Base-by-base conservation (phyloP, 768 basidiomycete species). In the Zangia roseola region DNA sequence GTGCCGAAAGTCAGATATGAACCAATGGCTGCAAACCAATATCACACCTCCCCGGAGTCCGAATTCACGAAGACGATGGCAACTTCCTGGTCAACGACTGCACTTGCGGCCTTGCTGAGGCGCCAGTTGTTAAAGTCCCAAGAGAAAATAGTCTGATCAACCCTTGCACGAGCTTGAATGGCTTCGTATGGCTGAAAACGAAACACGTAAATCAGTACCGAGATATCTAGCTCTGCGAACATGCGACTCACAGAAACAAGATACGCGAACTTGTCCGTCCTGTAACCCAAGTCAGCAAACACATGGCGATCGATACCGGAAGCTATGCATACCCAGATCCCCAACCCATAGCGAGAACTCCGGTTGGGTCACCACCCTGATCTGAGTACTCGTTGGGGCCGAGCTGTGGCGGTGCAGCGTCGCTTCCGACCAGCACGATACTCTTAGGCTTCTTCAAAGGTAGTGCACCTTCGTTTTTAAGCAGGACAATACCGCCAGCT, bases 271-370 rank as follows among this genome's bases (percentile, higher is more conserved):
- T 82, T 80, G 12, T 81, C 75, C 0, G 92, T 90, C 6, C 80
- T 78, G 35, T 34, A 24, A 40, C 25, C 7, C 7, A 17, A 20
- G 37, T 52, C 23, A 60, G 44, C 44, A 21, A 35, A 9, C n/a
- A 9, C 28, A 35, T 6, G 9, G 9, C 1, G 19, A 35, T 14
- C 5, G 7, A 16, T 33, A 10, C 9, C 0, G 43, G 6, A 14
- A n/a, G 13, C 1, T 8, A 47, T 13, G 57, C 69, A 33, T 38
- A 74, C 69, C 91, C 91, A 42, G 85, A 88, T 31, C 91, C 94
- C 94, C 94, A 97, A 13, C 92, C 92, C 85, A 93, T 86, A 8
- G 91, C 91, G 19, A 97, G 75, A 16, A 87, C 75, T 10, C 91
- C 91, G 40, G 77, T 79, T 25, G 71, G 67, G 38, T 72, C 69